Evolutionary conservation across 768 basidiomycete species (phyloP).

Genomic region (Coprinopsis sp.): DNA sequence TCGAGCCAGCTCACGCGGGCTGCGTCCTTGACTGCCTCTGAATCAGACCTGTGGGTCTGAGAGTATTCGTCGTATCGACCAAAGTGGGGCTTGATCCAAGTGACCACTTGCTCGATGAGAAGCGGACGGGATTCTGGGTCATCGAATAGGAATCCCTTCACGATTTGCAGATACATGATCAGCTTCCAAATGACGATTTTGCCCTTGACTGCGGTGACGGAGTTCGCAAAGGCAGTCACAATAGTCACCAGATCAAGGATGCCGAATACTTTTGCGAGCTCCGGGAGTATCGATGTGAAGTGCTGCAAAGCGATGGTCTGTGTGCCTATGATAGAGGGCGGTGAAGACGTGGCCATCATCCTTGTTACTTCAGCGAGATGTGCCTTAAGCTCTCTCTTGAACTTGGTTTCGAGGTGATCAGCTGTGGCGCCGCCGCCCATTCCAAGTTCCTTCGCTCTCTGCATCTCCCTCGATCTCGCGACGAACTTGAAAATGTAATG

Average conservation of each 20-base stretch:
- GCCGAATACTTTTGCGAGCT: constrained; percentile 75
- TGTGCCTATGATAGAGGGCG: constrained; percentile 89
- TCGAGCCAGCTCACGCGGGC: constrained; percentile 89
- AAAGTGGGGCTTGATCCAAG: constrained; percentile 95
- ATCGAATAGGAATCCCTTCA: constrained; percentile 85
- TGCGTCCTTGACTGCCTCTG: constrained; percentile 61
- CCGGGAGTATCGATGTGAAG: constrained; percentile 88
- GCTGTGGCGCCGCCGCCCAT: constrained; percentile 79
- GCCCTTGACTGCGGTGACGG: constrained; percentile 71
- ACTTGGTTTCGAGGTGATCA: constrained; percentile 78
- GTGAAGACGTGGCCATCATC: constrained; percentile 80
- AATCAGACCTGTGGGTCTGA: constrained; percentile 58
- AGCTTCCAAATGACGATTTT: constrained; percentile 92
- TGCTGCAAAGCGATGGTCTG: constrained; percentile 92
- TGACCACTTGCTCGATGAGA: constrained; percentile 81
- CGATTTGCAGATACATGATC: constrained; percentile 89
- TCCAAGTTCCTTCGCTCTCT: constrained; percentile 74
- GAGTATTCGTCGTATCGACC: constrained; percentile 85
- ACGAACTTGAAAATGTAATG: constrained; percentile 96
- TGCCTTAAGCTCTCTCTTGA: constrained; percentile 76
- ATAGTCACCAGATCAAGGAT: constrained; percentile 83
- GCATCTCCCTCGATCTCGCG: constrained; percentile 81
- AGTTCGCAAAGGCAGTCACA: constrained; percentile 82
- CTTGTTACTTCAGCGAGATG: constrained; percentile 79
- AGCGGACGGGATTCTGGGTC: constrained; percentile 71